Percentiles rank a stretch among this genome's conserved stretches.
Conservation (phyloP, 1,139 yeast genomes). For the Zygotorulaspora mrakii region DNA sequence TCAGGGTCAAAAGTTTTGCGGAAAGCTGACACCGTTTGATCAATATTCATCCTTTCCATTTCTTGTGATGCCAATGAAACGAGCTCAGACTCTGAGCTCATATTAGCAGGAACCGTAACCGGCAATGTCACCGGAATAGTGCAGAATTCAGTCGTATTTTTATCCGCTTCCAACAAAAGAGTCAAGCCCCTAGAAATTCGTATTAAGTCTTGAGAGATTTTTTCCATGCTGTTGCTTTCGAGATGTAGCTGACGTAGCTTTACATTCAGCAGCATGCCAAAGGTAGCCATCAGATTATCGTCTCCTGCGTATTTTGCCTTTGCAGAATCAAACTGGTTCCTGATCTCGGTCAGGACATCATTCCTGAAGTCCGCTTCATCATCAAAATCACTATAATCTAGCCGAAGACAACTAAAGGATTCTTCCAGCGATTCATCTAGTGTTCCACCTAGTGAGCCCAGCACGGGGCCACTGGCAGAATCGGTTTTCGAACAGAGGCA, state of each 20-base stretch:
- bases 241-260: not conserved
- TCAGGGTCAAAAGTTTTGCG: slow-evolving; percentile 8
- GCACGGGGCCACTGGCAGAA: not conserved
- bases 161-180: not conserved
- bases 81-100: not conserved
- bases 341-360: not conserved
- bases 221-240: not conserved
- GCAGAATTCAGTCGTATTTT: not conserved
- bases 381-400: not conserved
- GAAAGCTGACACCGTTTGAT: not conserved
- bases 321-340: not conserved
- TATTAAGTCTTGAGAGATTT: not conserved
- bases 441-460: not conserved
- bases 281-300: not conserved
- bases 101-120: not conserved
- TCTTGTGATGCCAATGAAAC: slow-evolving; percentile 2
- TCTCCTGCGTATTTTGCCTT: not conserved
- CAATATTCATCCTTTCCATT: not conserved
- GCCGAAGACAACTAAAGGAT: not conserved
- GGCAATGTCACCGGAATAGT: not conserved
- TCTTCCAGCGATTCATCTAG: not conserved
- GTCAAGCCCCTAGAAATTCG: not conserved
- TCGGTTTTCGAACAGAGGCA: too few species aligned
- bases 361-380: not conserved
- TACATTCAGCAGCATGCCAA: not conserved